phyloP scores from a whole-genome alignment of 2,329 filamentous ascomycete species.

The Fusarium sp. region DNA sequence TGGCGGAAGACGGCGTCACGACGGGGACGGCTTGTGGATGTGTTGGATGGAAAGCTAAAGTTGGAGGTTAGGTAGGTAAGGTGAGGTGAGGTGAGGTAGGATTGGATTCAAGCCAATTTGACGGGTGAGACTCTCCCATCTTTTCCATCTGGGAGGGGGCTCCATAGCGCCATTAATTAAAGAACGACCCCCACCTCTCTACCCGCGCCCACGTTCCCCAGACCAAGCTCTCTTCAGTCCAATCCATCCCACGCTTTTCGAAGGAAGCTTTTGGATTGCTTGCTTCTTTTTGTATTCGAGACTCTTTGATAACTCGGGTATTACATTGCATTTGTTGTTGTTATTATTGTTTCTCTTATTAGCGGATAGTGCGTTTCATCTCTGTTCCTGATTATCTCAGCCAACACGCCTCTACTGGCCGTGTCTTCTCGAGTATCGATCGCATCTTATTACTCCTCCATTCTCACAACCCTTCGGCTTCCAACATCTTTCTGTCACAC shows the following conservation, averaged over 20 bases:
- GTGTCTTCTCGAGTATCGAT: constrained; percentile 17
- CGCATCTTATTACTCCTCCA: constrained; percentile 23
- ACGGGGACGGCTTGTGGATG: too few relatives aligned
- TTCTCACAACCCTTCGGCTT: constrained; percentile 11
- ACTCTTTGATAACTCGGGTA: constrained; percentile 3
- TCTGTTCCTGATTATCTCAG: constrained; percentile 41
- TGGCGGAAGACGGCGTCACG: too few relatives aligned
- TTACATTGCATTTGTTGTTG: constrained; percentile 13
- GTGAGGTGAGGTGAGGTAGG: constrained; percentile 3
- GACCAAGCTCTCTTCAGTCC: constrained; percentile 31
- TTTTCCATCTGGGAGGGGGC: constrained; percentile 22
- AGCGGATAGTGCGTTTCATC: constrained; percentile 27
- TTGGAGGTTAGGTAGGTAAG: background rate
- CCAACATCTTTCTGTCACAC: constrained; percentile 35
- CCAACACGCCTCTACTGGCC: constrained; percentile 14
- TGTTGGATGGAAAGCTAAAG: background rate
- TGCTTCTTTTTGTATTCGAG: constrained; percentile 28
- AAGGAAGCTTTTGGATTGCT: constrained; percentile 16
- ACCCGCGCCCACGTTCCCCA: constrained; percentile 43
- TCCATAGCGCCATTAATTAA: constrained; percentile 36
- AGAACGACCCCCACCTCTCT: constrained; percentile 41
- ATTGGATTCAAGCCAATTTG: constrained; percentile 14
- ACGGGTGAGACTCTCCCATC: constrained; percentile 15
- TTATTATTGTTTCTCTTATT: constrained; percentile 22
- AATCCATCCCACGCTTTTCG: constrained; percentile 37